A percentile compares a stretch with the other conserved stretches of the same genome.
Evolutionary conservation across 768 basidiomycete genomes (phyloP).

Genomic region (Serendipita vermifera): DNA sequence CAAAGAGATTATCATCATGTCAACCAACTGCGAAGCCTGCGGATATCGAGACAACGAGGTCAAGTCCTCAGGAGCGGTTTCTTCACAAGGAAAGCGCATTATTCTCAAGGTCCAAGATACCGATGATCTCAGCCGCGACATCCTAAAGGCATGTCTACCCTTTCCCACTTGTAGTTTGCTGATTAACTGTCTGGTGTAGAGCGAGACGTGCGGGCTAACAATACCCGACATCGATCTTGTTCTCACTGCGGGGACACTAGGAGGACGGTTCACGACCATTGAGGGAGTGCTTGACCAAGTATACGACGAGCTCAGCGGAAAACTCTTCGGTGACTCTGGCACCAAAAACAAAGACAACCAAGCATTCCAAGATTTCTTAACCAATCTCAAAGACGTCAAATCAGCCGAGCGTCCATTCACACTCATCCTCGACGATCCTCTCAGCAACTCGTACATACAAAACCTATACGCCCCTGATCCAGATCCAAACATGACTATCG

Average conservation of each 20-base stretch:
- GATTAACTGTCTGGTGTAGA: slow-evolving; percentile 34
- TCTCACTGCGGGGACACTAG: slow-evolving; percentile 84
- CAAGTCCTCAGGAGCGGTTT: slow-evolving; percentile 85
- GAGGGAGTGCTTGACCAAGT: slow-evolving; percentile 92
- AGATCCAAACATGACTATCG: slow-evolving; percentile 84
- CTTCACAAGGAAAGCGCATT: slow-evolving; percentile 74
- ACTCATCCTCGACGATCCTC: slow-evolving; percentile 85
- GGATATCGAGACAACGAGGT: slow-evolving; percentile 98
- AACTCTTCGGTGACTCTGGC: slow-evolving; percentile 67
- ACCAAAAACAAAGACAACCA: slow-evolving; percentile 33
- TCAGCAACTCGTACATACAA: slow-evolving; percentile 92
- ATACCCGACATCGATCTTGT: slow-evolving; percentile 94
- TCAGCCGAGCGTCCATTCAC: slow-evolving; percentile 72
- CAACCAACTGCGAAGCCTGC: slow-evolving; percentile 88
- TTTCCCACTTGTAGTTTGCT: not conserved
- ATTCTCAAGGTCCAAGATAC: slow-evolving; percentile 80
- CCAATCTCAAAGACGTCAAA: slow-evolving; percentile 68
- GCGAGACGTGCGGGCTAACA: slow-evolving; percentile 77
- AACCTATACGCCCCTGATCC: slow-evolving; percentile 95
- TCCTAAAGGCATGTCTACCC: slow-evolving; percentile 62
- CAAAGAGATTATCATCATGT: slow-evolving; percentile 97
- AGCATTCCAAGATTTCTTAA: slow-evolving; percentile 66
- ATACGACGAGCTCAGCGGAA: slow-evolving; percentile 86
- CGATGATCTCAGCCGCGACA: slow-evolving; percentile 85
- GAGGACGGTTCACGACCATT: slow-evolving; percentile 93